phyloP scores from a whole-genome alignment of 108 stramenopile genomes.

The Stephanodiscus minutulus region DNA sequence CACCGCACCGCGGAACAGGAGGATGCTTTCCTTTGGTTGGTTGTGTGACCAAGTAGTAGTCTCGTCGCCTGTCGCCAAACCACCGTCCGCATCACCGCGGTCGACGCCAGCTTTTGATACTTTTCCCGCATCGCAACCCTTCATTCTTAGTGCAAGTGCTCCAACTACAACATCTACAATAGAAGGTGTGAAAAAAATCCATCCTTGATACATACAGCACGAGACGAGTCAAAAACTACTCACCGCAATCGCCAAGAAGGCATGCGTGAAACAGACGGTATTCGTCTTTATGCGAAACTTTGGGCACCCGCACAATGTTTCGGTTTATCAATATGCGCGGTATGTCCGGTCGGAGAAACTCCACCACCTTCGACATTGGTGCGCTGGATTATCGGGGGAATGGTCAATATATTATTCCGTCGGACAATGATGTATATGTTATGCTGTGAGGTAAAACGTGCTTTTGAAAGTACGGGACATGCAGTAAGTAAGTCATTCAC shows the following conservation, averaged over 20 bases:
- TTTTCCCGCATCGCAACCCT: background rate
- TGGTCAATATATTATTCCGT: background rate
- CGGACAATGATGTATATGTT: background rate
- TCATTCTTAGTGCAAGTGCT: slow-evolving; percentile 55
- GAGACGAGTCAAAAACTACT: background rate
- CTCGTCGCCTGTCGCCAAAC: slow-evolving; percentile 1
- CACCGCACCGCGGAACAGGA: slow-evolving; percentile 79
- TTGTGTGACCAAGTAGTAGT: slow-evolving; percentile 30
- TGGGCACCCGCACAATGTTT: slow-evolving; percentile 64
- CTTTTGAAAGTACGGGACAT: slow-evolving; percentile 3
- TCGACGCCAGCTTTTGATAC: slow-evolving; percentile 13
- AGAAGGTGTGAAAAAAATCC: background rate
- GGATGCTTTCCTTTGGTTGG: slow-evolving; percentile 66
- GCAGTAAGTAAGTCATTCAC: no score
- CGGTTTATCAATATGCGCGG: slow-evolving; percentile 87
- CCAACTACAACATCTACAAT: slow-evolving; percentile 69
- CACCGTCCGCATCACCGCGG: background rate
- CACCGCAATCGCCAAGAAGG: slow-evolving; percentile 78
- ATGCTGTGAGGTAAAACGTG: no score
- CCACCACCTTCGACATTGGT: slow-evolving; percentile 82
- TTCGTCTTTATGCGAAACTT: slow-evolving; percentile 9
- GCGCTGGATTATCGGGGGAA: slow-evolving; percentile 37
- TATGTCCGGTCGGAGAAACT: slow-evolving; percentile 62
- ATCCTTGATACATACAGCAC: background rate
- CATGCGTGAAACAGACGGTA: slow-evolving; percentile 77